Evolutionary conservation across 805 yeast genomes (phyloP).

Genomic region (Candida qinlingensis): DNA sequence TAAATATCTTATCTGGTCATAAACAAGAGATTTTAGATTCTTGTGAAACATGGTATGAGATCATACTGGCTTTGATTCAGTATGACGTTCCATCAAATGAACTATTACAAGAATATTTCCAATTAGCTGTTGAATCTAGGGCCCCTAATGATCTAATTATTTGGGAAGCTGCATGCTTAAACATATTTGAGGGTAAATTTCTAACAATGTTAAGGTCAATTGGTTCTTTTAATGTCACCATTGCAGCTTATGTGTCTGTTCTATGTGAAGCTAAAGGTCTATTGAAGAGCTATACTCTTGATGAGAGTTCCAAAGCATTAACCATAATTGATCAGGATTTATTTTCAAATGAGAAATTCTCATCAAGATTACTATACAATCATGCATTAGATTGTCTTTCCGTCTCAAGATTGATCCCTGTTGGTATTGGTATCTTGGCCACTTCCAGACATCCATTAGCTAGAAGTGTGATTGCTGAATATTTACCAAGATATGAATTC

Average conservation of each 20-base stretch:
- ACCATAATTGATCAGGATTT: conserved; percentile 23
- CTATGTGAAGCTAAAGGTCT: conserved; percentile 61
- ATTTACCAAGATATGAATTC: conserved; percentile 56
- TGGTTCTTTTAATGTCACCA: conserved; percentile 55
- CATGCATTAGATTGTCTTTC: conserved; percentile 52
- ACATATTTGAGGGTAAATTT: conserved; percentile 50
- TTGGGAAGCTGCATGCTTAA: conserved; percentile 54
- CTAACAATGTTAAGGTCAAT: conserved; percentile 53
- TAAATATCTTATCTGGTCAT: conserved; percentile 33
- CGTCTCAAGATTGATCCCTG: conserved; percentile 51
- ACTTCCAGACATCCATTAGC: conserved; percentile 40
- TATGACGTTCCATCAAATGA: conserved; percentile 54
- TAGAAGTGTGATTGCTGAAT: conserved; percentile 44
- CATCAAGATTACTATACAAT: conserved; percentile 50
- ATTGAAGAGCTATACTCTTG: conserved; percentile 35
- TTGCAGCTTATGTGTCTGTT: conserved; percentile 58
- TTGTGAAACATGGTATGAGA: conserved; percentile 66
- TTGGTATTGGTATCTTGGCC: conserved; percentile 62
- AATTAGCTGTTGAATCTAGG: conserved; percentile 28
- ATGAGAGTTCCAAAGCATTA: conserved; percentile 13
- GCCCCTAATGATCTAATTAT: conserved; percentile 34
- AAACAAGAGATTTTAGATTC: conserved; percentile 41
- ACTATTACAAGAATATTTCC: conserved; percentile 36
- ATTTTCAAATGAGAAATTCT: conserved; percentile 34
- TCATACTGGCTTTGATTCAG: conserved; percentile 47